phyloP scores from a whole-genome alignment of 176 grass and related monocot species.

The Carex parvula region DNA sequence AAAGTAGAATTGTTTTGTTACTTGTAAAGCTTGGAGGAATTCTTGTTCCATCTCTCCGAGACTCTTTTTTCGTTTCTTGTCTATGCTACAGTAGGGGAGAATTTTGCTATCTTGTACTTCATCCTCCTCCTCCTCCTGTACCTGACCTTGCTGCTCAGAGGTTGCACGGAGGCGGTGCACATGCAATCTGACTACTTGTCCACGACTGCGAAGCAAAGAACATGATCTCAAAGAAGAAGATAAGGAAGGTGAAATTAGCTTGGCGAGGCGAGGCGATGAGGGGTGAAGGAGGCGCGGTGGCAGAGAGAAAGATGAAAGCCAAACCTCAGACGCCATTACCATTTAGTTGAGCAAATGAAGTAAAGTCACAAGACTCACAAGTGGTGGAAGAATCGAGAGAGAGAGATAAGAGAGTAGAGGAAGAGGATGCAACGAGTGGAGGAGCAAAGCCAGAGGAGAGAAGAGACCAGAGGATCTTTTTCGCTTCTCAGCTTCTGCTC shows the following conservation, averaged over 20 bases:
- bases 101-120: conserved; percentile 68
- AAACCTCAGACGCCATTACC: conserved; percentile 42
- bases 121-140: conserved; percentile 27
- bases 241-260: not conserved
- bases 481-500: not conserved
- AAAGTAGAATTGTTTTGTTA: conserved; percentile 5
- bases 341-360: not conserved
- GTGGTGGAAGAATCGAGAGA: conserved; percentile 20
- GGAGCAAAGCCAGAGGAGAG: not conserved
- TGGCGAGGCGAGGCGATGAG: conserved; percentile 29
- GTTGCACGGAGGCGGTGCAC: conserved; percentile 2
- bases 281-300: conserved; percentile 29
- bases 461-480: conserved; percentile 17
- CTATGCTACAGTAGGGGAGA: conserved; percentile 78
- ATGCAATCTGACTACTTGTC: not conserved
- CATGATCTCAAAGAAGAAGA: conserved; percentile 16
- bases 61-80: conserved; percentile 69
- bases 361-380: not conserved
- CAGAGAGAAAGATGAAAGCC: conserved; percentile 36
- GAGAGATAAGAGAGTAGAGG: not conserved
- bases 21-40: conserved; percentile 75
- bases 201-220: not conserved
- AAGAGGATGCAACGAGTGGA: not conserved
- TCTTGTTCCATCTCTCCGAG: conserved; percentile 92
- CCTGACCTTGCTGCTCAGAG: conserved; percentile 40